Evolutionary conservation across 495 filamentous ascomycete species (phyloP), one percentile per base, ranked within the genome.

Genomic region (Tuber aestivum): DNA sequence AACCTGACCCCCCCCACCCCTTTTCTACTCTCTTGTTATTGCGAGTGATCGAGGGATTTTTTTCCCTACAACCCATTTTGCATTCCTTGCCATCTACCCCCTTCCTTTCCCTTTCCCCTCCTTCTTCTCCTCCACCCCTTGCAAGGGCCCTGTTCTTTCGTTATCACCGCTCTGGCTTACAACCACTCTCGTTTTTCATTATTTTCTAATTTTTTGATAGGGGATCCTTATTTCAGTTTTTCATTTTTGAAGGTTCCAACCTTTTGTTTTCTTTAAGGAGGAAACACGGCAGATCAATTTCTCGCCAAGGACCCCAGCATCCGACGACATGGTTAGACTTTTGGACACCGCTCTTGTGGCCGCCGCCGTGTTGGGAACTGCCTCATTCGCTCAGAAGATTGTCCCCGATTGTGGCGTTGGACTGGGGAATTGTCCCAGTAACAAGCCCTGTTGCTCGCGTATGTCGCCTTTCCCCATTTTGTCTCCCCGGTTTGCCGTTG

Each of bases 381-480:
- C 81, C 74, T 80, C 81, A 20, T 81, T 81, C 40, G 83, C 79
- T 41, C 77, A 84, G 23, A 38, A 71, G 44, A 76, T 82, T 44
- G 80, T 77, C 20, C 79, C 81, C 32, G 81, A 84, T 23, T 84
- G 83, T 37, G 93, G 92, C 85, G 85, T 85, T 79, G 84, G 80
- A 45, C 86, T 87, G 77, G 88, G 88, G 73, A 89, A 89, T 70
- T 99, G 95, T 84, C 94, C 94, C 3, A 82, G 89, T 74, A 85
- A 88, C 71, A 87, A 89, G 70, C 95, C 95, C 18, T 99, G 95
- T 88, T 97, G 95, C 84, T 97, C 94, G 72, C 91, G 94, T 97
- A 87, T 87, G 92, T 93, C 45, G 45, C 41, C 69, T 61, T 77
- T 68, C 70, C 48, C 69, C 2, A 37, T n/a, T 73, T 10, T 32